Evolutionary conservation across 2,329 filamentous ascomycete species (phyloP).

Genomic region (Fusarium napiforme): DNA sequence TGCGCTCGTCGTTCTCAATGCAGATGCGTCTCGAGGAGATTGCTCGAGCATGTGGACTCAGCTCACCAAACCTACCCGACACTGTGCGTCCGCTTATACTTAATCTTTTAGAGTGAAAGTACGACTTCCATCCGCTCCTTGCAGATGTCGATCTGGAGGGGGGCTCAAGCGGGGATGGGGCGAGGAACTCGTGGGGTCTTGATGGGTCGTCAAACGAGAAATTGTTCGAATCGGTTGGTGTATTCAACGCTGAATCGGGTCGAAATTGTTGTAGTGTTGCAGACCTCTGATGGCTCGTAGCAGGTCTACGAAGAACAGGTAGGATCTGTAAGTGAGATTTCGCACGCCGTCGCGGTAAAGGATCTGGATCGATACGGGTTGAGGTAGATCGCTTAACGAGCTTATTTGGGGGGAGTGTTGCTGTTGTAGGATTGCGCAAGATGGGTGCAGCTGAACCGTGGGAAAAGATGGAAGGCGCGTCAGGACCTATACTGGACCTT

Average conservation of each 20-base stretch:
- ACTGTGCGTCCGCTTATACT: constrained; percentile 37
- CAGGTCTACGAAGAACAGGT: constrained; percentile 75
- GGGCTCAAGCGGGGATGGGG: constrained; percentile 41
- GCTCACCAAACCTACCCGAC: constrained; percentile 43
- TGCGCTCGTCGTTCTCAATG: constrained; percentile 37
- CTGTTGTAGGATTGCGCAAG: constrained; percentile 50
- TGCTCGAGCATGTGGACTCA: constrained; percentile 41
- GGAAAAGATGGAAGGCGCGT: constrained; percentile 74
- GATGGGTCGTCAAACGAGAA: constrained; percentile 52
- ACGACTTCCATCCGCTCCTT: constrained; percentile 62
- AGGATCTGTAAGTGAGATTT: constrained; percentile 72
- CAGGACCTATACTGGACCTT: constrained; percentile 72
- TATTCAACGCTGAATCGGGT: constrained; percentile 44
- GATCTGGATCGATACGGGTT: constrained; percentile 57
- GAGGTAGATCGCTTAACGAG: constrained; percentile 79
- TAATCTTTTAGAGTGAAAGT: constrained; percentile 61
- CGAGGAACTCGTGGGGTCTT: constrained; percentile 45
- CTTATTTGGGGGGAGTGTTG: constrained; percentile 74
- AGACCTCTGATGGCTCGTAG: constrained; percentile 82
- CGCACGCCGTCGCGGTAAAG: constrained; percentile 59
- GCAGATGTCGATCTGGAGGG: constrained; percentile 26
- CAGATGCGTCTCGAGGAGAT: constrained; percentile 45
- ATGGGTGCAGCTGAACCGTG: constrained; percentile 75
- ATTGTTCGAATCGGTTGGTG: constrained; percentile 42
- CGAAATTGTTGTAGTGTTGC: constrained; percentile 71